Conservation (phyloP, 2,329 filamentous ascomycete species). For the Aspergillus fijiensis region DNA sequence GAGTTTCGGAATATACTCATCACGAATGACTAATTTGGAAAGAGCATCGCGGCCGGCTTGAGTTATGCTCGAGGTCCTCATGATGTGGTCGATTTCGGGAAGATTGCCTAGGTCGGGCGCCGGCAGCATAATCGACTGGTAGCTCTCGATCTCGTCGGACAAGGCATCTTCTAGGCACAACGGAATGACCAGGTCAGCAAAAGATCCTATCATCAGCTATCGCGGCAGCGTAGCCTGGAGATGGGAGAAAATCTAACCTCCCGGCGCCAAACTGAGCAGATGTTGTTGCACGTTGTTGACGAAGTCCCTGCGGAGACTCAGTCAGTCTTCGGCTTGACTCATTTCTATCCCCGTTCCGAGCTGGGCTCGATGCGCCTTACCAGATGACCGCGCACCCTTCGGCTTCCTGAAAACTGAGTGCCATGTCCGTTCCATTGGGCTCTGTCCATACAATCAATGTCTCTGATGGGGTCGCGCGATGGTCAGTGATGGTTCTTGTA, state of each 20-base stretch:
- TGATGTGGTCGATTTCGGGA: slow-evolving; percentile 77
- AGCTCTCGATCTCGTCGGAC: slow-evolving; percentile 81
- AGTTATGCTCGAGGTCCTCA: slow-evolving; percentile 74
- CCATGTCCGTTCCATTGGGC: slow-evolving; percentile 88
- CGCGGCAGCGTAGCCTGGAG: not conserved
- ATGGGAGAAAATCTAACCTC: slow-evolving; percentile 51
- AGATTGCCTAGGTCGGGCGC: slow-evolving; percentile 78
- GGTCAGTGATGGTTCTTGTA: slow-evolving; percentile 18
- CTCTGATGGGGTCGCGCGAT: slow-evolving; percentile 56
- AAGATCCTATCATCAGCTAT: slow-evolving; percentile 26
- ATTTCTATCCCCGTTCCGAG: not conserved
- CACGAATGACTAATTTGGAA: slow-evolving; percentile 78
- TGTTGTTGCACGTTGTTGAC: slow-evolving; percentile 81
- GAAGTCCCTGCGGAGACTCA: slow-evolving; percentile 69
- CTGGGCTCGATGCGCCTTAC: slow-evolving; percentile 51
- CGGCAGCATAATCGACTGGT: slow-evolving; percentile 71
- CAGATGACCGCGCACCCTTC: slow-evolving; percentile 92
- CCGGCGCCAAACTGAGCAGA: slow-evolving; percentile 60
- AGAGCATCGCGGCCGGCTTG: slow-evolving; percentile 78
- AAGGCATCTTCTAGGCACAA: slow-evolving; percentile 69
- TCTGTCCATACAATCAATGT: slow-evolving; percentile 99
- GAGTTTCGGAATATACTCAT: slow-evolving; percentile 84
- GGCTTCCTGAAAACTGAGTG: slow-evolving; percentile 94
- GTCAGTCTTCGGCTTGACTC: slow-evolving; percentile 23
- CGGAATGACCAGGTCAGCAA: slow-evolving; percentile 10